These are phyloP conservation scores for Polyporus tsugae DNA, from an alignment of 1,284 basidiomycete species.

Conservation along the genomic window DNA sequence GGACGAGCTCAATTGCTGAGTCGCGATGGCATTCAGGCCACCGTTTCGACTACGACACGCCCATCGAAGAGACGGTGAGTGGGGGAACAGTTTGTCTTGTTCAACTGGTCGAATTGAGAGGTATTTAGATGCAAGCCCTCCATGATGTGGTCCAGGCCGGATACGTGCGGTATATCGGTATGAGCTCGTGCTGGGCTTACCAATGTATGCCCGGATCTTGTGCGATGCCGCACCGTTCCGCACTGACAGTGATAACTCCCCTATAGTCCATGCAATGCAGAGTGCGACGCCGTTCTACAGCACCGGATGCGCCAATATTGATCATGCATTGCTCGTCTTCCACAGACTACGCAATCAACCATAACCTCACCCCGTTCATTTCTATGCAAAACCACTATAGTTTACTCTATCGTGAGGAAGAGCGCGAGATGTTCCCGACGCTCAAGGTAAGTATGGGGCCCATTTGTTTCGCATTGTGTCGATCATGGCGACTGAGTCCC, in stretches of 20 bases:
- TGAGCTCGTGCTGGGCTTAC: constrained; percentile 48
- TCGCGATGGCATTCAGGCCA: constrained; percentile 31
- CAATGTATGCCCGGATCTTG: constrained; percentile 46
- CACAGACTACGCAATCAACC: constrained; percentile 44
- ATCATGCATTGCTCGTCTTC: background rate
- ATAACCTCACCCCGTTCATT: constrained; percentile 58
- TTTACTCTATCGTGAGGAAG: constrained; percentile 56
- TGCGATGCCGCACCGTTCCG: background rate
- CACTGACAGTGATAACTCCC: background rate
- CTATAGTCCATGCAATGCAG: constrained; percentile 56
- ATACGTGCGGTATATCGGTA: constrained; percentile 47
- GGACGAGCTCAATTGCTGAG: too few relatives aligned
- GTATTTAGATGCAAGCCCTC: constrained; percentile 42
- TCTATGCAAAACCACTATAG: constrained; percentile 62
- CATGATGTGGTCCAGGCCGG: constrained; percentile 48
- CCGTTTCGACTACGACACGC: constrained; percentile 41
- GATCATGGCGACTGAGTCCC: background rate
- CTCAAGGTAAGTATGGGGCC: constrained; percentile 35
- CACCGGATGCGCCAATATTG: background rate
- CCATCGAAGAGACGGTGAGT: constrained; percentile 41
- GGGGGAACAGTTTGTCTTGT: background rate
- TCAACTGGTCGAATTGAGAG: background rate
- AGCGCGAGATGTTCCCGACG: constrained; percentile 58
- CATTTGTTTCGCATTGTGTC: background rate
- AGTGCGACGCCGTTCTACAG: constrained; percentile 39